These are phyloP conservation scores for Russula emetica DNA, from an alignment of 768 basidiomycete species.

Conservation along the genomic window DNA sequence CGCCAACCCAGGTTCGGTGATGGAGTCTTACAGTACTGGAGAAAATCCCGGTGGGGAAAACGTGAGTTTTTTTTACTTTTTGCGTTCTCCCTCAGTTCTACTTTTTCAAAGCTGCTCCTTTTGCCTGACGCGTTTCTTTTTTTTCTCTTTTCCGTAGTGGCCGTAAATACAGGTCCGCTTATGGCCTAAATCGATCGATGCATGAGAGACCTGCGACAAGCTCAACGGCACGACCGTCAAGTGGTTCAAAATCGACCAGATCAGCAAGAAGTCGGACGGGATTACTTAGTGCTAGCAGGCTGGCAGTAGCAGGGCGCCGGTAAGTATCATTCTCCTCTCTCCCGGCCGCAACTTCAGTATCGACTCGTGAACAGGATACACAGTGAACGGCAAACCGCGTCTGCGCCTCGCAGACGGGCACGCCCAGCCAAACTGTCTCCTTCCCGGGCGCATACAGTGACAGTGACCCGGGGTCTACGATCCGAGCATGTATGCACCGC, in stretches of 20 bases:
- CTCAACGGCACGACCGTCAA: constrained; percentile 53
- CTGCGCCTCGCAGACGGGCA: no score
- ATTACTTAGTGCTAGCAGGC: not conserved
- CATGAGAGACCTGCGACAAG: no score
- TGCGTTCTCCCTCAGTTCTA: constrained; percentile 23
- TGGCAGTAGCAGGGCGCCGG: no score
- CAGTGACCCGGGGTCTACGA: constrained; percentile 67
- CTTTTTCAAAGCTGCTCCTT: constrained; percentile 24
- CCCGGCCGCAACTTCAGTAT: no score
- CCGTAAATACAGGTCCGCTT: constrained; percentile 63
- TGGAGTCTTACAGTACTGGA: constrained; percentile 57
- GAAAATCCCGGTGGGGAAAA: constrained; percentile 37
- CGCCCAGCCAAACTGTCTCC: no score
- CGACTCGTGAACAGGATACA: no score
- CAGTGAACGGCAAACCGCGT: no score
- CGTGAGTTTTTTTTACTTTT: constrained; percentile 25
- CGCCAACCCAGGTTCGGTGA: constrained; percentile 52
- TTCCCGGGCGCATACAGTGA: constrained; percentile 73
- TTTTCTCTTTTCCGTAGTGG: constrained; percentile 37
- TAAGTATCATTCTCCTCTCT: no score
- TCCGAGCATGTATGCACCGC: no score
- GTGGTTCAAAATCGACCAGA: constrained; percentile 62
- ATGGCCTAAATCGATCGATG: constrained; percentile 73
- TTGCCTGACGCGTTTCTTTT: not conserved
- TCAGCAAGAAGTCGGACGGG: constrained; percentile 30